A percentile compares a stretch with the other conserved stretches of the same genome.
Evolutionary conservation across 208 protist genomes (phyloP).

Genomic region (Leishmania mexicana): DNA sequence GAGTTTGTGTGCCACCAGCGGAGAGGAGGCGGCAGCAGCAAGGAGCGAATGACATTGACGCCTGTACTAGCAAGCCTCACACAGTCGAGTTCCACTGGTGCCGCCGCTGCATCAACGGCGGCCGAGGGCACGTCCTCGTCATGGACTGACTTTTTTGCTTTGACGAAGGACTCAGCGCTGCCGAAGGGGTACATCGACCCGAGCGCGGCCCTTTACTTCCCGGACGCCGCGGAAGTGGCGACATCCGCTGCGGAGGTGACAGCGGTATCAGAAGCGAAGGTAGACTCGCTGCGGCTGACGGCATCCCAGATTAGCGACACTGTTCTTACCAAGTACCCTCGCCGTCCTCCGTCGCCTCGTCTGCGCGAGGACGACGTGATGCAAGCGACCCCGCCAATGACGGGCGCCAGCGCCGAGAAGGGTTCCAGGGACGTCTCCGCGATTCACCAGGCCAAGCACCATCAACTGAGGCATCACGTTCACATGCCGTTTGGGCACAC

Average conservation of each 20-base stretch:
- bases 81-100: no score
- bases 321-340: conserved; percentile 39
- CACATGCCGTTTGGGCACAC: conserved; percentile 11
- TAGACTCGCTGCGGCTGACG: conserved; percentile 4
- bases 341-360: conserved; percentile 32
- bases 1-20: conserved; percentile 27
- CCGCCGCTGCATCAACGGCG: neutral
- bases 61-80: conserved; percentile 8
- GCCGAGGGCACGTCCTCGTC: neutral
- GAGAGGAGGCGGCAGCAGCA: neutral
- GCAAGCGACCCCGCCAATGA: conserved; percentile 31
- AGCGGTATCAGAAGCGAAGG: conserved; percentile 1
- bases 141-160: conserved; percentile 46
- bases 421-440: neutral
- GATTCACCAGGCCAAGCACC: neutral
- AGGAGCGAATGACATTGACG: neutral
- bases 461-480: neutral
- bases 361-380: conserved; percentile 47
- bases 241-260: neutral
- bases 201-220: conserved; percentile 24
- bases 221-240: conserved; percentile 2
- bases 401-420: neutral
- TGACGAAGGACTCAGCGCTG: conserved; percentile 38
- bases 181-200: conserved; percentile 26
- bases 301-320: neutral